Conservation (phyloP, 257 asterid genomes). For the Rhazya stricta region DNA sequence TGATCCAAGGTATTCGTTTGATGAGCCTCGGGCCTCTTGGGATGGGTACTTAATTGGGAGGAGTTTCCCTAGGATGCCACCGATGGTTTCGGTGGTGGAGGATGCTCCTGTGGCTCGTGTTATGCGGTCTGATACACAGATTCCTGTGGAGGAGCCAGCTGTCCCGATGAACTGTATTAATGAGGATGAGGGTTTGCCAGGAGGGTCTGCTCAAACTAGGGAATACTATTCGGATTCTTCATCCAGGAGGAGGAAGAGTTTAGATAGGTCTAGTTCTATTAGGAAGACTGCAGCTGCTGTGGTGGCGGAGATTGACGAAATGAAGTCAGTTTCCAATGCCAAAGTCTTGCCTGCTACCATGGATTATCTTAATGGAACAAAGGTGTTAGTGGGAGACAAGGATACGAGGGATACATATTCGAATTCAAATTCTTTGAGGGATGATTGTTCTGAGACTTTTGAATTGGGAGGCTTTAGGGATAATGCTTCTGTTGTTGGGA, state of each 20-base stretch:
- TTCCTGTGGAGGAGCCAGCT: conserved; percentile 58
- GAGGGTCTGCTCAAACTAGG: conserved; percentile 73
- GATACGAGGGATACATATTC: conserved; percentile 32
- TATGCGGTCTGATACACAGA: conserved; percentile 49
- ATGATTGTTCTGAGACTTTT: conserved; percentile 67
- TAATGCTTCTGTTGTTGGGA: conserved; percentile 26
- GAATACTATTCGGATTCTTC: conserved; percentile 76
- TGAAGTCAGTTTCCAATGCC: conserved; percentile 52
- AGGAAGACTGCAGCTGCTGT: conserved; percentile 79
- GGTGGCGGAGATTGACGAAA: conserved; percentile 76
- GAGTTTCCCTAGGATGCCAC: conserved; percentile 53
- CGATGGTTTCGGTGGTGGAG: conserved; percentile 74
- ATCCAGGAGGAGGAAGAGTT: conserved; percentile 79
- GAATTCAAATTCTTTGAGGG: conserved; percentile 59
- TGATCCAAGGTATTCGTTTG: conserved; percentile 72
- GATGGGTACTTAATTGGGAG: conserved; percentile 69
- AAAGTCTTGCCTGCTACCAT: conserved; percentile 44
- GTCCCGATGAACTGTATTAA: conserved; percentile 7
- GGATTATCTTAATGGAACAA: conserved; percentile 51
- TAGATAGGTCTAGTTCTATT: conserved; percentile 79
- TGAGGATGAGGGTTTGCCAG: conserved; percentile 52
- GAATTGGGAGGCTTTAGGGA: conserved; percentile 62
- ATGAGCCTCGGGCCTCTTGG: conserved; percentile 89
- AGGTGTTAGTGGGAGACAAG: conserved; percentile 38
- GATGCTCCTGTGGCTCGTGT: conserved; percentile 54